Conservation (phyloP, 768 basidiomycete genomes). For the Boletus eberwhitei region DNA sequence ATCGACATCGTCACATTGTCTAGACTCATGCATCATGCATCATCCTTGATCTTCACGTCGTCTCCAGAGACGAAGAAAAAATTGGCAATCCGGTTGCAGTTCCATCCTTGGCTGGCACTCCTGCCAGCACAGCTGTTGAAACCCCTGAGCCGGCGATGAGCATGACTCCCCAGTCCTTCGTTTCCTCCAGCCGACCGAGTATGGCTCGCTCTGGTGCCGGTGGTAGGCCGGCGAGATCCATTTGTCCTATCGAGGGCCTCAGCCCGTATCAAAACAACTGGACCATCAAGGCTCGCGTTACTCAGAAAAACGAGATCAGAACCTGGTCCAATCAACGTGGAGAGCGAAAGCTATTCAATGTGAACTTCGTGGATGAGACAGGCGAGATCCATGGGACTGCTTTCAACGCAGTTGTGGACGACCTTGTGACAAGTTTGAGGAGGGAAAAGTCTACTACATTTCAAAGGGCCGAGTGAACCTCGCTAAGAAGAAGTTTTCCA, state of each 20-base stretch:
- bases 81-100: conserved; percentile 61
- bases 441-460: conserved; percentile 90
- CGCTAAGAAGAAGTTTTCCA: conserved; percentile 95
- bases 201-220: conserved; percentile 11
- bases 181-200: conserved; percentile 18
- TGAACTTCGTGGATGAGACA: conserved; percentile 92
- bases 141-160: conserved; percentile 29
- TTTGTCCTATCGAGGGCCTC: conserved; percentile 89
- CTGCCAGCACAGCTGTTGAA: conserved; percentile 22
- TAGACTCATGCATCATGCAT: conserved; percentile 88
- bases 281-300: conserved; percentile 95
- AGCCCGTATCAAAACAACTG: conserved; percentile 98
- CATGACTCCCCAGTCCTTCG: conserved; percentile 26
- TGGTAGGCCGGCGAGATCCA: conserved; percentile 25
- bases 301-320: conserved; percentile 83
- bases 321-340: conserved; percentile 88
- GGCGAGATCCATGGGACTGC: conserved; percentile 89
- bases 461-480: conserved; percentile 90
- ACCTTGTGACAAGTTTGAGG: conserved; percentile 82
- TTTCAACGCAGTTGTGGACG: conserved; percentile 84
- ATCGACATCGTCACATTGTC: too few relatives aligned
- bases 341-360: conserved; percentile 93
- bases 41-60: conserved; percentile 60
- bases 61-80: conserved; percentile 58
- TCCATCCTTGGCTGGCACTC: conserved; percentile 32